These are phyloP conservation scores for Ustilago curta DNA, from an alignment of 1,284 basidiomycete species.

Conservation along the genomic window DNA sequence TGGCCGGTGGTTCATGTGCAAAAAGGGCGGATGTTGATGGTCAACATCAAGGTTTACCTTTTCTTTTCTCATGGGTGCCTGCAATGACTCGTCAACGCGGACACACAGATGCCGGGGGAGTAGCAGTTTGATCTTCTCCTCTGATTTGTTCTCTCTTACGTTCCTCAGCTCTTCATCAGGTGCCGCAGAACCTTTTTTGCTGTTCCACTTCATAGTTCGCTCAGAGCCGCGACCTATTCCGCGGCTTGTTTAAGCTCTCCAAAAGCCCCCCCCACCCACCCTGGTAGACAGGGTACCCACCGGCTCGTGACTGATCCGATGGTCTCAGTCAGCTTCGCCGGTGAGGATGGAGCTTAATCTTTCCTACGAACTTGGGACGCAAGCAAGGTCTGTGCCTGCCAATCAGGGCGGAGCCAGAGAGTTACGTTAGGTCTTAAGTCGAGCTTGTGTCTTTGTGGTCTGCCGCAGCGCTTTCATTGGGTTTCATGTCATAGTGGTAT, in stretches of 20 bases:
- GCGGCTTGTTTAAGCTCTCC: background rate
- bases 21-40: slow-evolving; percentile 12
- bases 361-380: background rate
- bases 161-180: background rate
- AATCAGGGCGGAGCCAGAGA: no score
- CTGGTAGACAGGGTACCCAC: slow-evolving; percentile 4
- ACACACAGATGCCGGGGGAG: slow-evolving; percentile 17
- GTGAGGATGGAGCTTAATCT: slow-evolving; percentile 3
- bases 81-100: slow-evolving; percentile 15
- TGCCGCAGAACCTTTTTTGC: slow-evolving; percentile 25
- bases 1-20: slow-evolving; percentile 11
- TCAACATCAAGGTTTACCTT: slow-evolving; percentile 36
- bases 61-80: slow-evolving; percentile 8
- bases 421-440: background rate
- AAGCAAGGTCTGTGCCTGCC: no score
- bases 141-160: background rate
- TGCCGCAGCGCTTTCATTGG: background rate
- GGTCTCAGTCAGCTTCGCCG: slow-evolving; percentile 16
- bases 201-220: background rate
- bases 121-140: background rate
- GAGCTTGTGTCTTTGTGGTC: background rate
- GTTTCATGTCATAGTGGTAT: background rate
- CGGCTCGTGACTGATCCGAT: slow-evolving; percentile 21
- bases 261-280: background rate
- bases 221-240: background rate